Percentiles rank a stretch among this genome's conserved stretches.
phyloP scores from a whole-genome alignment of 108 stramenopile species.

The Pseudonitzschia multiseries region DNA sequence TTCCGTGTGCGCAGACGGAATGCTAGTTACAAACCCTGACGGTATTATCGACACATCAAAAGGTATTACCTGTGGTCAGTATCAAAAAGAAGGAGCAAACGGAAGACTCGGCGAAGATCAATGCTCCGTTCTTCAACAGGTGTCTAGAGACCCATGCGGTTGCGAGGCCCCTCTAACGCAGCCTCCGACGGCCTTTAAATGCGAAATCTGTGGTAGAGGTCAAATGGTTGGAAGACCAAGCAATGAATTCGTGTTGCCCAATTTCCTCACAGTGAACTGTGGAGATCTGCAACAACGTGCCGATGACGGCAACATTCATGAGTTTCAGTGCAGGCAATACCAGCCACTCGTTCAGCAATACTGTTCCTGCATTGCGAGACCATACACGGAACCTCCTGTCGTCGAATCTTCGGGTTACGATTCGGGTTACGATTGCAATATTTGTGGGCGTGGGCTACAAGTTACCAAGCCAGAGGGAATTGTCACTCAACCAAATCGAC shows the following conservation, averaged over 20 bases:
- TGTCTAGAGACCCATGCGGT: conserved; percentile 17
- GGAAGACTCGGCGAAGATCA: conserved; percentile 6
- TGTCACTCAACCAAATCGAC: conserved; percentile 12
- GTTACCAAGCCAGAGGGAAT: conserved; percentile 21
- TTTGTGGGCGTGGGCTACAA: conserved; percentile 16
- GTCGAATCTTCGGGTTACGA: not conserved
- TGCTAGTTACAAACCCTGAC: conserved; percentile 20
- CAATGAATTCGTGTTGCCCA: not conserved
- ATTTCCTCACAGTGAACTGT: conserved; percentile 8
- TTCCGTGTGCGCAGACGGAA: conserved; percentile 14
- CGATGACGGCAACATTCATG: not conserved
- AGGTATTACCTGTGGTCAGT: conserved; percentile 11
- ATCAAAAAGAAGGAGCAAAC: not conserved
- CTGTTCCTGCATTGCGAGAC: conserved; percentile 14
- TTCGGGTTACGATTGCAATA: conserved; percentile 11
- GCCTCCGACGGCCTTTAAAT: conserved; percentile 9
- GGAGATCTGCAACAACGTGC: conserved; percentile 4
- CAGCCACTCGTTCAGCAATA: conserved; percentile 2
- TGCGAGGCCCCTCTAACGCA: conserved; percentile 12
- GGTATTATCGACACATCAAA: not conserved
- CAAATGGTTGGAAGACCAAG: not conserved
- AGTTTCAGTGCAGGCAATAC: conserved; percentile 9
- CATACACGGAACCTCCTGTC: not conserved
- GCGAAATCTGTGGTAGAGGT: conserved; percentile 26
- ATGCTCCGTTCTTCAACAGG: conserved; percentile 14